Conservation (phyloP, 164 flowering plant genomes). For the Saururus chinensis region DNA sequence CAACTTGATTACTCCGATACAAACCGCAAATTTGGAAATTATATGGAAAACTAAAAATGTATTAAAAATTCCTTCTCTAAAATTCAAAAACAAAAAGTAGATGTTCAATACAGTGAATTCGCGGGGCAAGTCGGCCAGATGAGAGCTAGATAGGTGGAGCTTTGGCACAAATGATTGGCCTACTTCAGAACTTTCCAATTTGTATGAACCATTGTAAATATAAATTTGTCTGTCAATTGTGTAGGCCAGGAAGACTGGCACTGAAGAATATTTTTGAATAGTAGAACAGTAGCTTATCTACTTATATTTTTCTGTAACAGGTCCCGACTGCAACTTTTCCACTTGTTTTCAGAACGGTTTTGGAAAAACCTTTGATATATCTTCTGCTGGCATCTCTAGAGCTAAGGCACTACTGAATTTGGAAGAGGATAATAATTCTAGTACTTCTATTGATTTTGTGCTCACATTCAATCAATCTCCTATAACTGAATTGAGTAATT, state of each 20-base stretch:
- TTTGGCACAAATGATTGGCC: too few relatives aligned
- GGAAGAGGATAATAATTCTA: constrained; percentile 24
- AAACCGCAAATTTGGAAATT: background rate
- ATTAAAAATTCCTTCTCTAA: background rate
- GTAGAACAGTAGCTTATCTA: background rate
- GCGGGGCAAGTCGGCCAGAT: background rate
- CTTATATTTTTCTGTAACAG: constrained; percentile 19
- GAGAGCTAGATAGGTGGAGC: background rate
- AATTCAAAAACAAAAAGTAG: background rate
- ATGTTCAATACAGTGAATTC: background rate
- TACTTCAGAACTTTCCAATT: too few relatives aligned
- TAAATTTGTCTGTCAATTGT: background rate
- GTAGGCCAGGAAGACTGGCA: background rate
- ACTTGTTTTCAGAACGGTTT: constrained; percentile 55
- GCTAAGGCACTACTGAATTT: constrained; percentile 68
- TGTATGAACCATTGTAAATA: background rate
- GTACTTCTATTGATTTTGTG: constrained; percentile 12
- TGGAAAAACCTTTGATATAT: constrained; percentile 52
- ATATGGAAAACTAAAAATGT: background rate
- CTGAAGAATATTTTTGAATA: too few relatives aligned
- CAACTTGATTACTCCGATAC: background rate
- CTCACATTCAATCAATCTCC: constrained; percentile 2
- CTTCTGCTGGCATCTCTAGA: constrained; percentile 57
- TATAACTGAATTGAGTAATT: constrained; percentile 8
- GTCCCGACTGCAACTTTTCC: constrained; percentile 13